Conservation (phyloP, 768 basidiomycete genomes). For the Russula sp. region DNA sequence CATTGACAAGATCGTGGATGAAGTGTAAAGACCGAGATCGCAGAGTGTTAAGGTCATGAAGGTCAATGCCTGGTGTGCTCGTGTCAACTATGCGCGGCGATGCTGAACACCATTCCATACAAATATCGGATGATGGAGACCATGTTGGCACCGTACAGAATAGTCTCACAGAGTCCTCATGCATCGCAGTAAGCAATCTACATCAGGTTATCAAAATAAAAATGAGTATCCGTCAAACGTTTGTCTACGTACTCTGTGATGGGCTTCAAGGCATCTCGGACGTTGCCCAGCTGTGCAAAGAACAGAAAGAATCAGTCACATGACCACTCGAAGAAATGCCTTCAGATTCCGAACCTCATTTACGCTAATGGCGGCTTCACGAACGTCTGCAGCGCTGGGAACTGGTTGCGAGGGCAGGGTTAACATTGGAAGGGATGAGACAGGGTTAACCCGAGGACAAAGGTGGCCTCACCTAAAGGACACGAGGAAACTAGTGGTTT, state of each 20-base stretch:
- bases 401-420: constrained; percentile 15
- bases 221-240: constrained; percentile 1
- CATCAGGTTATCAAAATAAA: constrained; percentile 4
- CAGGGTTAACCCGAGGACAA: not conserved
- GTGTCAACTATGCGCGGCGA: constrained; percentile 3
- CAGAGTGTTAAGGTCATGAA: constrained; percentile 66
- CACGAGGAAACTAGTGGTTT: constrained; percentile 10
- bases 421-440: constrained; percentile 13
- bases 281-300: constrained; percentile 46
- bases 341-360: constrained; percentile 15
- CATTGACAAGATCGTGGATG: constrained; percentile 60
- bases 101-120: constrained; percentile 40
- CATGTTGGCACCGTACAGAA: constrained; percentile 69
- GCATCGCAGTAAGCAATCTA: constrained; percentile 52
- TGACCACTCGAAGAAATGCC: constrained; percentile 8
- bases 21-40: constrained; percentile 59
- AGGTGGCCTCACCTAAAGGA: not conserved
- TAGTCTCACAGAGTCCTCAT: constrained; percentile 46
- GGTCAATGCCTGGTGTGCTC: constrained; percentile 50
- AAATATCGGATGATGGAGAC: constrained; percentile 54
- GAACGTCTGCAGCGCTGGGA: not conserved
- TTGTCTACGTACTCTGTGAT: constrained; percentile 53
- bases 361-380: constrained; percentile 6
- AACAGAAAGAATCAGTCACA: constrained; percentile 18
- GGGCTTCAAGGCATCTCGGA: constrained; percentile 56